These are phyloP conservation scores for Fusarium chaquense DNA, from an alignment of 2,329 filamentous ascomycete genomes.

Conservation along the genomic window DNA sequence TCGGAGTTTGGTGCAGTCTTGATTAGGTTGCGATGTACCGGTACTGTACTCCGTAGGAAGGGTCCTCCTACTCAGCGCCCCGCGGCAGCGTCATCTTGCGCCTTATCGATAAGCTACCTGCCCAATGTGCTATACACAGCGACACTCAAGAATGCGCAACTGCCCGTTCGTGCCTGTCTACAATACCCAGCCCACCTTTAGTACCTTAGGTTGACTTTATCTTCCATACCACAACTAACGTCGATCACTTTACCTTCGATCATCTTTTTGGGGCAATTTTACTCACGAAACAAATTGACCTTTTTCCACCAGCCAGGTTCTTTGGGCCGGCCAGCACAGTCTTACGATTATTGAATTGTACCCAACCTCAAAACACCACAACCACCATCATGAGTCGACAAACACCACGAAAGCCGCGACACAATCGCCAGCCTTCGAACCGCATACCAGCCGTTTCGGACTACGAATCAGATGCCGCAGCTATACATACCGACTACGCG, in stretches of 20 bases:
- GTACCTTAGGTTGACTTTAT: constrained; percentile 11
- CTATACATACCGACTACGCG: constrained; percentile 54
- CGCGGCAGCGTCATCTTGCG: constrained; percentile 41
- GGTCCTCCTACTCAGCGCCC: constrained; percentile 26
- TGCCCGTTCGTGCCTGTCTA: constrained; percentile 33
- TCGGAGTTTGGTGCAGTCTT: constrained; percentile 23
- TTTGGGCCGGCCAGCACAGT: neutral
- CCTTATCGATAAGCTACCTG: constrained; percentile 49
- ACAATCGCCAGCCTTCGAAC: constrained; percentile 57
- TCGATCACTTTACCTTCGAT: constrained; percentile 5
- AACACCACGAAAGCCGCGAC: constrained; percentile 57
- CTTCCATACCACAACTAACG: constrained; percentile 16
- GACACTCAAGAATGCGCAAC: constrained; percentile 27
- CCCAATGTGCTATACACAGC: constrained; percentile 4
- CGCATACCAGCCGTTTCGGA: constrained; percentile 63
- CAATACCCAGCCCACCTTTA: neutral
- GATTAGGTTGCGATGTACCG: constrained; percentile 37
- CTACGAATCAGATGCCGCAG: constrained; percentile 74
- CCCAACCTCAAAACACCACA: constrained; percentile 28
- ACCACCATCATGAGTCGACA: constrained; percentile 57
- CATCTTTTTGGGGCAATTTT: neutral
- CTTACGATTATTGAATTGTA: constrained; percentile 3
- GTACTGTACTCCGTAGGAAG: constrained; percentile 29
- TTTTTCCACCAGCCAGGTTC: neutral
- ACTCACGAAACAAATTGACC: neutral